Percentiles rank a stretch among this genome's conserved stretches.
Conservation (phyloP, 768 basidiomycete genomes). For the Lentinus tigrinus region DNA sequence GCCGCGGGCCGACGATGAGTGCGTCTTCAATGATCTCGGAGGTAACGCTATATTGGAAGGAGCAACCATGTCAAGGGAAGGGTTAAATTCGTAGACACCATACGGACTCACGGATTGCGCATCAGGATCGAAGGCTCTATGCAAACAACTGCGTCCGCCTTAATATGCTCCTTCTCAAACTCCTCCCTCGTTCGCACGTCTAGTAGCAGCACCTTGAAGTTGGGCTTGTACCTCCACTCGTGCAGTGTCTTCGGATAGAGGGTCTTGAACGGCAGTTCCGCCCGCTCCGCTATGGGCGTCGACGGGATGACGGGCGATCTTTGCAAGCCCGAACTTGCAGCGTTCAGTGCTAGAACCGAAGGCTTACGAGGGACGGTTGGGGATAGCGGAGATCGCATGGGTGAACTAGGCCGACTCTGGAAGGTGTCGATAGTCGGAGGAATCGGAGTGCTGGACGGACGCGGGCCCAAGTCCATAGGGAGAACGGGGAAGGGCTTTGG, state of each 20-base stretch:
- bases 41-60: constrained; percentile 49
- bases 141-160: constrained; percentile 68
- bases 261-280: constrained; percentile 57
- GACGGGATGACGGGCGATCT: constrained; percentile 32
- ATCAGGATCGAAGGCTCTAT: constrained; percentile 78
- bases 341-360: constrained; percentile 37
- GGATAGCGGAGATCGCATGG: constrained; percentile 26
- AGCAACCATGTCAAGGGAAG: background rate
- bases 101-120: constrained; percentile 60
- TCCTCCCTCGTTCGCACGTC: constrained; percentile 81
- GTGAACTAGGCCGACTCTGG: constrained; percentile 61
- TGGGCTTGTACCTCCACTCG: constrained; percentile 50
- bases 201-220: constrained; percentile 67
- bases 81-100: too few species aligned
- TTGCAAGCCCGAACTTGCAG: constrained; percentile 29
- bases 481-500: constrained; percentile 40
- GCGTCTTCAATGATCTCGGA: constrained; percentile 70
- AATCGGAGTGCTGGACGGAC: constrained; percentile 72
- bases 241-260: constrained; percentile 59
- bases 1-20: constrained; percentile 64
- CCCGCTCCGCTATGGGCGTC: constrained; percentile 32
- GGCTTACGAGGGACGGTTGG: constrained; percentile 47
- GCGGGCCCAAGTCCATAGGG: constrained; percentile 46
- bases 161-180: constrained; percentile 74
- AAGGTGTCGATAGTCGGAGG: constrained; percentile 56